These are phyloP conservation scores for Colletotrichum euphorbiae DNA, from an alignment of 2,329 filamentous ascomycete species.

Conservation along the genomic window DNA sequence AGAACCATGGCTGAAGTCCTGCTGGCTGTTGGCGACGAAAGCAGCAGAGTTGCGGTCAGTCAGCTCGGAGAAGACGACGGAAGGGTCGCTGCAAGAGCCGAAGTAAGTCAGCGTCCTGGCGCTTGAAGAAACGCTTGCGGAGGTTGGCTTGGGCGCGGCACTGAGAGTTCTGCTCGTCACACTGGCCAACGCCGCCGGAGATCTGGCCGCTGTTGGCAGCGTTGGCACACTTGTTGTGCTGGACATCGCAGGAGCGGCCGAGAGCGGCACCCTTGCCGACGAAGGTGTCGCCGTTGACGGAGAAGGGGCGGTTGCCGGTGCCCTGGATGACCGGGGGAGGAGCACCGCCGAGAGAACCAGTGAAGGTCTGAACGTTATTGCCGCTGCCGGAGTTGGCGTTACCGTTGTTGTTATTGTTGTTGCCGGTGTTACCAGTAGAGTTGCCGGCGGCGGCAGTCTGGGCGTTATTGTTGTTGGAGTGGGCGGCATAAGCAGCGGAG, in stretches of 20 bases:
- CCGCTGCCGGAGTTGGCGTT: slow-evolving; percentile 40
- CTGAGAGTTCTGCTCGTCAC: slow-evolving; percentile 54
- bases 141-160: slow-evolving; percentile 48
- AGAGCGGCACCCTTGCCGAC: slow-evolving; percentile 58
- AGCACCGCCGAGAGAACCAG: slow-evolving; percentile 55
- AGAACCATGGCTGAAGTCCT: slow-evolving; percentile 64
- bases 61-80: slow-evolving; percentile 61
- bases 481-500: slow-evolving; percentile 14
- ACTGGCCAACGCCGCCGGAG: slow-evolving; percentile 53
- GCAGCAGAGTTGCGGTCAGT: slow-evolving; percentile 59
- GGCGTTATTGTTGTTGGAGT: slow-evolving; percentile 4
- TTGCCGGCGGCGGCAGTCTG: slow-evolving; percentile 8
- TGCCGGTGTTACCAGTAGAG: slow-evolving; percentile 26
- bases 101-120: slow-evolving; percentile 55
- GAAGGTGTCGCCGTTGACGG: slow-evolving; percentile 68
- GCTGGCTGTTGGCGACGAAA: slow-evolving; percentile 53
- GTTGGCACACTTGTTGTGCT: slow-evolving; percentile 63
- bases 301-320: slow-evolving; percentile 56
- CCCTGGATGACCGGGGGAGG: slow-evolving; percentile 54
- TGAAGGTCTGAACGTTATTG: slow-evolving; percentile 59
- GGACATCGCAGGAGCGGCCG: slow-evolving; percentile 61
- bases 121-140: slow-evolving; percentile 40
- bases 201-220: slow-evolving; percentile 59
- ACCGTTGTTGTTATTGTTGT: slow-evolving; percentile 9
- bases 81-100: slow-evolving; percentile 59